Base-by-base conservation (phyloP, 805 yeast species). In the Monosporozyma aquatica region DNA sequence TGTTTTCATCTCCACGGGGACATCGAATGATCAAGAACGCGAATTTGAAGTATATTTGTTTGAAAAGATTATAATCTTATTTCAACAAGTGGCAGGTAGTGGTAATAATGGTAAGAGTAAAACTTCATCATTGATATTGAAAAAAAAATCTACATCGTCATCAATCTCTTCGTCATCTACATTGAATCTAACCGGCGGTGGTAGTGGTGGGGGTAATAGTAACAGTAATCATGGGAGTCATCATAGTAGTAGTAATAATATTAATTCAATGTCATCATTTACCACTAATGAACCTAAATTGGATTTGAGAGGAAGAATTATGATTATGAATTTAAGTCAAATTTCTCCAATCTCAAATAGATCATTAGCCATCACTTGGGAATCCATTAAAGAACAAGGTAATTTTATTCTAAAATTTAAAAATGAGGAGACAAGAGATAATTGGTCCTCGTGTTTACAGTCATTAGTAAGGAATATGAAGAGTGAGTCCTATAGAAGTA, bases 21-120 rank as follows among this genome's bases (percentile, higher is more conserved):
- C 74, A 27, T 49, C 62, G 2, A 71, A 72, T 28, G 82, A 80
- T 26, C 72, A 73, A 41, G 97, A 90, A 58, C 78, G 82, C 43
- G 97, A 89, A 53, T 90, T 87, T 60, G 82, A 82, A 55, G 87
- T 94, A 17, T 92, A 87, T 54, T 69, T 92, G 17, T 90, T 92
- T 61, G 97, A 92, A 58, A 73, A 72, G 46, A 75, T 76, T 46
- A 67, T 78, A 14, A 65, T 78, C 28, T 69, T 78, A 47, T 84
- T 85, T 64, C 79, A 78, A 53, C 87, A 81, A 54, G 65, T 72
- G 22, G 7, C 26, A 13, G 17, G 24, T 14, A 11, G 34, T 29
- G 17, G 18, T 32, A 23, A 14, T 10, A 32, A 8, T 32, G 45
- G 56, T 6, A 69, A 69, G 39, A 71, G 73, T 48, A 78, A 75